These are phyloP conservation scores for Phaeosphaeriaceae sp. DNA, from an alignment of 2,329 filamentous ascomycete genomes.

Conservation along the genomic window DNA sequence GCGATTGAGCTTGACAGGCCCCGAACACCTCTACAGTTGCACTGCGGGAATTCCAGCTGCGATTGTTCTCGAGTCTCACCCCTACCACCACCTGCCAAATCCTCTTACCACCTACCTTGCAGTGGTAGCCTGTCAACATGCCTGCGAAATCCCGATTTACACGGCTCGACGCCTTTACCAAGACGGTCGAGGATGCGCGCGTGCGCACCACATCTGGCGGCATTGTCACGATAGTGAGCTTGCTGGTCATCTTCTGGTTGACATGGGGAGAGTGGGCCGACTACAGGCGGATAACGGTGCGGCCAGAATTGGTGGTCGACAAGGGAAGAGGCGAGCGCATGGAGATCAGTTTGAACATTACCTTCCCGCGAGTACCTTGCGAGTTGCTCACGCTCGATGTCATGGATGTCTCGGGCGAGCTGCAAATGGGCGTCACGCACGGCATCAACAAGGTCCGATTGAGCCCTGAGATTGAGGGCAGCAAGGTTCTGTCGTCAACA, in stretches of 20 bases:
- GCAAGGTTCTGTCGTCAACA: constrained; percentile 55
- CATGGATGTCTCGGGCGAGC: constrained; percentile 98
- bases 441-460: constrained; percentile 92
- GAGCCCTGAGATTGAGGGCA: constrained; percentile 73
- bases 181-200: constrained; percentile 97
- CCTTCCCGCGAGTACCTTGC: constrained; percentile 91
- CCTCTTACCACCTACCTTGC: constrained; percentile 9
- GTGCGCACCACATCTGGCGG: constrained; percentile 95
- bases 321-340: constrained; percentile 98
- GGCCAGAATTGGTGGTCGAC: constrained; percentile 93
- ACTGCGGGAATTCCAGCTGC: constrained; percentile 5
- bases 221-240: constrained; percentile 88
- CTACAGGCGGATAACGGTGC: constrained; percentile 83
- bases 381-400: constrained; percentile 96
- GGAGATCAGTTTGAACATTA: constrained; percentile 98
- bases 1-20: constrained; percentile 1
- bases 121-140: constrained; percentile 62
- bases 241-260: constrained; percentile 87
- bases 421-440: constrained; percentile 92
- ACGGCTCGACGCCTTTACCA: constrained; percentile 97
- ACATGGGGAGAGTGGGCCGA: constrained; percentile 96
- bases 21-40: constrained; percentile 20
- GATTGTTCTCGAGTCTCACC: constrained; percentile 2
- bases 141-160: constrained; percentile 92
- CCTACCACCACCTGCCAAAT: background rate